A percentile compares a stretch with the other conserved stretches of the same genome.
phyloP scores from a whole-genome alignment of 208 protist genomes.

The Wallacemonas sp. region DNA sequence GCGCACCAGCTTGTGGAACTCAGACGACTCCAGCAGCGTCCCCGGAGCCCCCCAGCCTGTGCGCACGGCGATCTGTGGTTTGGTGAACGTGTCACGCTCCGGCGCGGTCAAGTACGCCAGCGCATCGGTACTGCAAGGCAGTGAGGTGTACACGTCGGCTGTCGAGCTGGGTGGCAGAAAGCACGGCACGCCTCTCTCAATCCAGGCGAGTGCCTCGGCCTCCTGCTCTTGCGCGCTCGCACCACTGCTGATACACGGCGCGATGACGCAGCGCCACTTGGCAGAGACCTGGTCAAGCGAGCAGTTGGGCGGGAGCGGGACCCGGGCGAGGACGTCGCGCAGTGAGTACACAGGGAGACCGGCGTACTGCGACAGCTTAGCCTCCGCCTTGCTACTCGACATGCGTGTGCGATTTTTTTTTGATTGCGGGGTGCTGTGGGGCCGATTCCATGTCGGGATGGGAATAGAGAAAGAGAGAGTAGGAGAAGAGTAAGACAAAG shows the following conservation, averaged over 20 bases:
- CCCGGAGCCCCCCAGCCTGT: constrained; percentile 81
- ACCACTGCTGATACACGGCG: constrained; percentile 31
- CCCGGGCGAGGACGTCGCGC: constrained; percentile 58
- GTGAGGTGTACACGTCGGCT: constrained; percentile 28
- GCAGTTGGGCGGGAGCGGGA: constrained; percentile 52
- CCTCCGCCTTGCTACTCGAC: constrained; percentile 8
- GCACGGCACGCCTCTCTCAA: constrained; percentile 66
- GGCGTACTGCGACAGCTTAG: background rate
- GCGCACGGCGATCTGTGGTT: constrained; percentile 81
- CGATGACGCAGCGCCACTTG: constrained; percentile 87
- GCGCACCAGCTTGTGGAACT: constrained; percentile 73
- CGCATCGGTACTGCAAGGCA: constrained; percentile 31
- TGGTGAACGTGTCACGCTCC: constrained; percentile 66
- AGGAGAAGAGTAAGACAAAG: too few relatives aligned
- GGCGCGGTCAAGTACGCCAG: constrained; percentile 53
- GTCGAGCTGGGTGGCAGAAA: constrained; percentile 34
- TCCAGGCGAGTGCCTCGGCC: constrained; percentile 44
- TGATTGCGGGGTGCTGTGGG: background rate
- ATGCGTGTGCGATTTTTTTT: too few relatives aligned
- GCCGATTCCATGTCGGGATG: too few relatives aligned
- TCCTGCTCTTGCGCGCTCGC: constrained; percentile 24
- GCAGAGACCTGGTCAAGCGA: constrained; percentile 40
- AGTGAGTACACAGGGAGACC: constrained; percentile 52
- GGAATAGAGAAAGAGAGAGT: too few relatives aligned
- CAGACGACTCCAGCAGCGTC: constrained; percentile 62